Conservation (phyloP, 805 yeast species). For the Metschnikowia drakensbergensis region DNA sequence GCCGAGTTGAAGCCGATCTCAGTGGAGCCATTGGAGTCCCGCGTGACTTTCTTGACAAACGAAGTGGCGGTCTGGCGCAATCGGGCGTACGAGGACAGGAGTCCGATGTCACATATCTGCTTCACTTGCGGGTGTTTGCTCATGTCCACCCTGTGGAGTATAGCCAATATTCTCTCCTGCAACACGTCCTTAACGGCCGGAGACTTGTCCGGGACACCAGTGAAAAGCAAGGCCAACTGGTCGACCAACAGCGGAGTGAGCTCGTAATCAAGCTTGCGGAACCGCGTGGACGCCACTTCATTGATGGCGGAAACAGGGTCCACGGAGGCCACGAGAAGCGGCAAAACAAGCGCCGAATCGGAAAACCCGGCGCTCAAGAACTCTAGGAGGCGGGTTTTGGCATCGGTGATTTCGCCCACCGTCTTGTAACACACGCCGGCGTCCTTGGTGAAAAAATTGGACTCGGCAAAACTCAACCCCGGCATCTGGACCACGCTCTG, state of each 20-base stretch:
- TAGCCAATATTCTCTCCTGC: conserved; percentile 53
- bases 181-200: conserved; percentile 54
- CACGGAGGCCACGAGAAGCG: conserved; percentile 59
- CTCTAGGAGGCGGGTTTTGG: conserved; percentile 29
- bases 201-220: conserved; percentile 42
- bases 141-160: conserved; percentile 52
- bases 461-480: conserved; percentile 57
- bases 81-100: conserved; percentile 50
- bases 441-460: conserved; percentile 58
- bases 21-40: conserved; percentile 7
- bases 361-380: conserved; percentile 42
- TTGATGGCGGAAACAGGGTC: conserved; percentile 57
- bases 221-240: conserved; percentile 44
- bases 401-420: conserved; percentile 38
- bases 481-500: conserved; percentile 44
- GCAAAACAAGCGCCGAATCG: conserved; percentile 38
- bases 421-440: conserved; percentile 61
- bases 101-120: conserved; percentile 54
- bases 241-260: conserved; percentile 49
- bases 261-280: conserved; percentile 50
- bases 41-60: conserved; percentile 60
- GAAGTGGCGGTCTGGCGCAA: conserved; percentile 56
- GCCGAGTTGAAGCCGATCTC: conserved; percentile 27
- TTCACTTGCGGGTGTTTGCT: conserved; percentile 41
- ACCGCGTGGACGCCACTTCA: conserved; percentile 48